These are phyloP conservation scores for Pythium sp. DNA, from an alignment of 352 stramenopile genomes.

Conservation along the genomic window DNA sequence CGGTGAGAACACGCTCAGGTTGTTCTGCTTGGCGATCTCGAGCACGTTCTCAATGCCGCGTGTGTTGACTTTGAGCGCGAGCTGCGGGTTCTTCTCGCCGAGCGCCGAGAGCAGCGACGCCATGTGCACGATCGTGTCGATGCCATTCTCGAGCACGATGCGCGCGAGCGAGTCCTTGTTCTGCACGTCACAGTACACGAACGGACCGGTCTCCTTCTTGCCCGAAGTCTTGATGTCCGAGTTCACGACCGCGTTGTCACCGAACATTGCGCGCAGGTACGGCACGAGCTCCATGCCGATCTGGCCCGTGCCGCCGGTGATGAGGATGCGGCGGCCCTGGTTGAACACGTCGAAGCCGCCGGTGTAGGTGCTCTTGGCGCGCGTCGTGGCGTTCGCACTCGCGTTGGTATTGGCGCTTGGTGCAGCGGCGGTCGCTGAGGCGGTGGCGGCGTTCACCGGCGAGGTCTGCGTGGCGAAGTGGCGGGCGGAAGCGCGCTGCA, in stretches of 20 bases:
- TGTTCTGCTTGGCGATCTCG: slow-evolving; percentile 86
- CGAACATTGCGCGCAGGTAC: slow-evolving; percentile 67
- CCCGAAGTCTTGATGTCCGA: slow-evolving; percentile 76
- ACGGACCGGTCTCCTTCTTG: slow-evolving; percentile 45
- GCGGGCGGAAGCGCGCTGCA: slow-evolving; percentile 8
- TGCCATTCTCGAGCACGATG: slow-evolving; percentile 84
- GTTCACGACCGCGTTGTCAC: slow-evolving; percentile 64
- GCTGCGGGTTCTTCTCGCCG: slow-evolving; percentile 88
- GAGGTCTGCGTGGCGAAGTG: slow-evolving; percentile 15
- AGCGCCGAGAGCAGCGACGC: slow-evolving; percentile 88
- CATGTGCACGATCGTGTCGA: slow-evolving; percentile 91
- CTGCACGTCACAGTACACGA: slow-evolving; percentile 84
- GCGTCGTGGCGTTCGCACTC: slow-evolving; percentile 13
- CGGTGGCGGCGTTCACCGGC: slow-evolving; percentile 12
- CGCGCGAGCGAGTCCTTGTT: slow-evolving; percentile 70
- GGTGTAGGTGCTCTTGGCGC: slow-evolving; percentile 39
- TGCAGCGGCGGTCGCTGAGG: slow-evolving; percentile 6
- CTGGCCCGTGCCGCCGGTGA: slow-evolving; percentile 79
- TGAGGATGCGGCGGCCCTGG: slow-evolving; percentile 58
- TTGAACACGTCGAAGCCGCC: slow-evolving; percentile 54
- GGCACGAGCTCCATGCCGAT: slow-evolving; percentile 87
- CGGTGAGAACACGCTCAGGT: slow-evolving; percentile 85
- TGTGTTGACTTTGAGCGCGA: slow-evolving; percentile 89
- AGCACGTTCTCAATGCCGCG: slow-evolving; percentile 89
- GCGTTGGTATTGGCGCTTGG: slow-evolving; percentile 5